phyloP scores from a whole-genome alignment of 2,329 filamentous ascomycete species.

The Cercospora sp. region DNA sequence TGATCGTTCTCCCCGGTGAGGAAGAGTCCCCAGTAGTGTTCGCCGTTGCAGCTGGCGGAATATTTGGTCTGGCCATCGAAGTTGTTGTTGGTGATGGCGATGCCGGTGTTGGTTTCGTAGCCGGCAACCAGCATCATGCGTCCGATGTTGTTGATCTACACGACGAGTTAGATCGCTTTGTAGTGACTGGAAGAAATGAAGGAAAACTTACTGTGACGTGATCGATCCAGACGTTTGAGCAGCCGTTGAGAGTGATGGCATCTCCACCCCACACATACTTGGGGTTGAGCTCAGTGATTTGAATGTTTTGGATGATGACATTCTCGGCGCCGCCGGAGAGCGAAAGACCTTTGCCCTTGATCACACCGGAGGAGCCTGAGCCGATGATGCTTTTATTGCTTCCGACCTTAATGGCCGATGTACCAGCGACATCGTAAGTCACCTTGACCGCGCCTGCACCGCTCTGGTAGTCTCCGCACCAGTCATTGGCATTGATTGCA shows the following conservation, averaged over 20 bases:
- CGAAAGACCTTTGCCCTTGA: conserved; percentile 47
- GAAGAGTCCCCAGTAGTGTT: conserved; percentile 45
- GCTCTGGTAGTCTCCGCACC: conserved; percentile 47
- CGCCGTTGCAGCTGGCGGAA: conserved; percentile 60
- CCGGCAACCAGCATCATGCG: conserved; percentile 64
- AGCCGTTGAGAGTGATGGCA: conserved; percentile 41
- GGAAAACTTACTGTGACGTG: conserved; percentile 37
- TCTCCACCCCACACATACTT: conserved; percentile 45
- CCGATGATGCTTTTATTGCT: conserved; percentile 49
- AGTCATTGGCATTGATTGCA: conserved; percentile 62
- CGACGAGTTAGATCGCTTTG: background rate
- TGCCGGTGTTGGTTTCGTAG: conserved; percentile 54
- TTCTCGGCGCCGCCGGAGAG: conserved; percentile 49
- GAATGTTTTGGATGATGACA: conserved; percentile 54
- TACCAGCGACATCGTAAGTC: conserved; percentile 58
- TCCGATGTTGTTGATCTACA: conserved; percentile 57
- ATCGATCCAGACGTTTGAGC: conserved; percentile 43
- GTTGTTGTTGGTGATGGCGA: conserved; percentile 62
- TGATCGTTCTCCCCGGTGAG: conserved; percentile 58
- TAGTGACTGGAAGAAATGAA: conserved; percentile 8
- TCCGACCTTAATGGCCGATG: conserved; percentile 45
- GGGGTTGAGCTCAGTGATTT: conserved; percentile 43
- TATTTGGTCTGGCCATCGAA: conserved; percentile 58
- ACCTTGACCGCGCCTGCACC: conserved; percentile 24
- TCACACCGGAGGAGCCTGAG: conserved; percentile 42